Conservation (phyloP, 495 filamentous ascomycete species). For the Neurospora sp. region DNA sequence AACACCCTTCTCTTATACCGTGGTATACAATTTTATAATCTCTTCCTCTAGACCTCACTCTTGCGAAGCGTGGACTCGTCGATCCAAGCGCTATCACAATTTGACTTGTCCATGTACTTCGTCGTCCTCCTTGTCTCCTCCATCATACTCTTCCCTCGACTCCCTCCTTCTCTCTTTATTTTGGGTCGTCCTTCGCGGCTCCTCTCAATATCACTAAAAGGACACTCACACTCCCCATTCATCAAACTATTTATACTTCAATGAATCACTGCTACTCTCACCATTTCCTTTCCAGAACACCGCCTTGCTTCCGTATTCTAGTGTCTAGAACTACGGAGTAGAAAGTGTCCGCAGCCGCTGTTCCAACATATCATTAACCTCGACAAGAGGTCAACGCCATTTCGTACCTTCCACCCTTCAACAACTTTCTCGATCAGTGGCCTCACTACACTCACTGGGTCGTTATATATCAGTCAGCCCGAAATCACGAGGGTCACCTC, state of each 20-base stretch:
- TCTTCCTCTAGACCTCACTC: not conserved
- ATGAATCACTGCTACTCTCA: not conserved
- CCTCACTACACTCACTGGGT: not conserved
- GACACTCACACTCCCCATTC: not conserved
- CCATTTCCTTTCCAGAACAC: not conserved
- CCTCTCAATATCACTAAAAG: not conserved
- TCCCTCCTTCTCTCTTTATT: not conserved
- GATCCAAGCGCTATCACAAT: not conserved
- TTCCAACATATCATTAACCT: not conserved
- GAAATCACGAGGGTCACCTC: not conserved
- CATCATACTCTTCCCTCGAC: not conserved
- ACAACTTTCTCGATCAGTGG: not conserved
- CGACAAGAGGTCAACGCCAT: not conserved
- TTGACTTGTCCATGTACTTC: not conserved
- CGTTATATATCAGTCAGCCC: not conserved
- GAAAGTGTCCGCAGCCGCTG: not conserved
- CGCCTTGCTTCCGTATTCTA: not conserved
- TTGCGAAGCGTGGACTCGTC: not conserved
- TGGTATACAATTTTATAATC: not conserved
- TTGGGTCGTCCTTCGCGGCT: not conserved
- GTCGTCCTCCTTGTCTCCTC: not conserved
- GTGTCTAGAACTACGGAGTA: not conserved
- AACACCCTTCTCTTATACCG: not conserved
- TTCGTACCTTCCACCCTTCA: not conserved
- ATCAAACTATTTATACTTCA: not conserved